Base-by-base conservation (phyloP, 192 early-diverging fungal genomes). In the Backusella tarrabulga region DNA sequence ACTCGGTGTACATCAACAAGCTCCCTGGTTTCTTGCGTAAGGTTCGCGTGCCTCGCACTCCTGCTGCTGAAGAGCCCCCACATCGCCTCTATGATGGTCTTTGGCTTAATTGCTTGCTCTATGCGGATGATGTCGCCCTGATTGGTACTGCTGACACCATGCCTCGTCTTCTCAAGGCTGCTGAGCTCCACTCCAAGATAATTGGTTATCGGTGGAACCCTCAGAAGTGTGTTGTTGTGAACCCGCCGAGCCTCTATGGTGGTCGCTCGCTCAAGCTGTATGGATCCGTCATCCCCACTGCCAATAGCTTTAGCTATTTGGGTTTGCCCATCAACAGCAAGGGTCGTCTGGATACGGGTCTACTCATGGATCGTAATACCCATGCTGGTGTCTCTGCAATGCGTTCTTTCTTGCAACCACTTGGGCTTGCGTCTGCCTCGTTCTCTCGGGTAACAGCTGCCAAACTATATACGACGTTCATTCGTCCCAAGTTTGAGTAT, bases 1-100 rank as follows among this genome's bases (percentile, higher is more conserved):
- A 81, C 26, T 81, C 80, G 1, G 26, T 76, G 5, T 81, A 72
- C 26, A 81, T 81, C 7, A 72, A 77, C 40, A 42, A 38, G 8
- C 80, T 81, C 0, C 76, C 80, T 2, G 14, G 0, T 11, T 14
- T 21, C 34, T 23, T 81, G 6, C 52, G 71, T 0, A 14, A 7
- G 1, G 46, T 63, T 19, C 50, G 50, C 6, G 6, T 52, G 1
- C 50, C 50, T 52, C 0, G 2, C 4, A 35, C 1, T 12, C 29
- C 5, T 3, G 26, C 26, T 11, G 34, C 17, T 35, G 34, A 35
- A 0, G 23, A n/a, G 0, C 26, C 67, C 3, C 29, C 54, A 21
- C 1, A 74, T 0, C 0, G 52, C 26, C 60, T 42, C 19, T 34
- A 4, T 23, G 50, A 17, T 26, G 29, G 12, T 3, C 3, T 44